Evolutionary conservation across 2,329 filamentous ascomycete species (phyloP).

Genomic region (Cryphonectria carpinicola): DNA sequence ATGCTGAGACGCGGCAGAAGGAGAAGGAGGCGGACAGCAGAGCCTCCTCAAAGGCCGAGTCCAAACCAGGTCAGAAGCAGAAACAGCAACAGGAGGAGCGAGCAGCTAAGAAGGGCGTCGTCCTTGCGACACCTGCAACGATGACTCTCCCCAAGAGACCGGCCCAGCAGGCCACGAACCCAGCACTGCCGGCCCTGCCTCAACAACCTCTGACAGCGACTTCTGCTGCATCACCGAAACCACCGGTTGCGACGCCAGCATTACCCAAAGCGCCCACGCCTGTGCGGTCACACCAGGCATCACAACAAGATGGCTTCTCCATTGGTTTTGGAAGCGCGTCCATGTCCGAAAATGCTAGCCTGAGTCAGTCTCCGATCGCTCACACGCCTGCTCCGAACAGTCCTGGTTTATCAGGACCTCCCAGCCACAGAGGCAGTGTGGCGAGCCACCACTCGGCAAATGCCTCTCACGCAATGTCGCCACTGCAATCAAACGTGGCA

Average conservation of each 20-base stretch:
- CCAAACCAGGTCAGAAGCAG: slow-evolving; percentile 45
- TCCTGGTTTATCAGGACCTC: slow-evolving; percentile 64
- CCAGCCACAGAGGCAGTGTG: slow-evolving; percentile 64
- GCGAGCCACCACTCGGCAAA: slow-evolving; percentile 33
- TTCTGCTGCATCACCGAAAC: slow-evolving; percentile 77
- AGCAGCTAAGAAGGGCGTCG: slow-evolving; percentile 45
- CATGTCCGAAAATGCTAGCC: slow-evolving; percentile 61
- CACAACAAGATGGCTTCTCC: slow-evolving; percentile 75
- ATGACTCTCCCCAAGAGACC: slow-evolving; percentile 46
- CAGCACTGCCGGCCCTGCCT: slow-evolving; percentile 58
- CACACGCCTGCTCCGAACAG: slow-evolving; percentile 68
- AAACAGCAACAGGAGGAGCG: slow-evolving; percentile 52
- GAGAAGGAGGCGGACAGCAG: slow-evolving; percentile 50
- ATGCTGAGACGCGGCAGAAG: slow-evolving; percentile 62
- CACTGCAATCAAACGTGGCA: slow-evolving; percentile 59
- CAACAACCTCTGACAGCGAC: slow-evolving; percentile 60
- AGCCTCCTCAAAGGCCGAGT: slow-evolving; percentile 44
- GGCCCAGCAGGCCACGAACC: slow-evolving; percentile 42
- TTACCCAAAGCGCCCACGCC: slow-evolving; percentile 83
- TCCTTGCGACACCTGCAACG: slow-evolving; percentile 39
- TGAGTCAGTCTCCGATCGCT: slow-evolving; percentile 63
- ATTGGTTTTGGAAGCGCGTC: slow-evolving; percentile 70
- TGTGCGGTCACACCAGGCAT: slow-evolving; percentile 73
- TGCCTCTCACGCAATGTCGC: slow-evolving; percentile 63
- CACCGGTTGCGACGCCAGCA: slow-evolving; percentile 77